Base-by-base conservation (phyloP, 306 rosid species). In the Prunus armeniaca region DNA sequence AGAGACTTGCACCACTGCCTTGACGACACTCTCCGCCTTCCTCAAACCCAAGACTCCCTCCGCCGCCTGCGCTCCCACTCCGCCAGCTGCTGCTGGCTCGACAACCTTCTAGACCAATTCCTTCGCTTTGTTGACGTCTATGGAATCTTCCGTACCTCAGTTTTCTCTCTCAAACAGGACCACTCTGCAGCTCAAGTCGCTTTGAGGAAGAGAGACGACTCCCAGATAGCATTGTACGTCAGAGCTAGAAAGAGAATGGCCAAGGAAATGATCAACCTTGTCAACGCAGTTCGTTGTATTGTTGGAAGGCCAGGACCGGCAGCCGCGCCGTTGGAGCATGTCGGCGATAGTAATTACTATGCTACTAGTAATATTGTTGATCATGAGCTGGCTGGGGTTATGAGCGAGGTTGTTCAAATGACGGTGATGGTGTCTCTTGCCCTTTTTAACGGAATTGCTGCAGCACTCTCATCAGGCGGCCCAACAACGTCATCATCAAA, bases 181-280 rank as follows among this genome's bases (percentile, higher is more conserved):
- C 87, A 90, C 8, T 87, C 90, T 0, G 86, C 93, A 0, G 97
- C 90, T 30, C 89, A 88, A 76, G 88, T 91, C n/a, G 96, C 93
- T 2, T 3, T 85, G 22, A 82, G 97, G 43, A 90, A 88, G 79
- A 79, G 89, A 58, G 89, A 90, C 47, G 86, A 85, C 15, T 24
- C 83, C 10, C 89, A 86, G 79, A 63, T 84, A 1, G 77, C 20
- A 18, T n/a, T 69, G 12, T 90, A 85, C 62, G 41, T 84, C 0
- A 90, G 81, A 73, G 79, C 89, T 2, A 80, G 85, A 58, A 90
- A 81, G 74, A 88, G 75, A 64, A 50, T 81, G 77, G 85, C 83
- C 10, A 82, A 70, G 72, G 84, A 90, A 69, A 88, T 90, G 81
- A 78, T 65, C 4, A 90, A 81, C 24, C 93, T 94, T 5, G 88